Percentiles rank a stretch among this genome's conserved stretches.
These are phyloP conservation scores for Teunomyces atbi DNA, from an alignment of 805 yeast species.

Conservation along the genomic window DNA sequence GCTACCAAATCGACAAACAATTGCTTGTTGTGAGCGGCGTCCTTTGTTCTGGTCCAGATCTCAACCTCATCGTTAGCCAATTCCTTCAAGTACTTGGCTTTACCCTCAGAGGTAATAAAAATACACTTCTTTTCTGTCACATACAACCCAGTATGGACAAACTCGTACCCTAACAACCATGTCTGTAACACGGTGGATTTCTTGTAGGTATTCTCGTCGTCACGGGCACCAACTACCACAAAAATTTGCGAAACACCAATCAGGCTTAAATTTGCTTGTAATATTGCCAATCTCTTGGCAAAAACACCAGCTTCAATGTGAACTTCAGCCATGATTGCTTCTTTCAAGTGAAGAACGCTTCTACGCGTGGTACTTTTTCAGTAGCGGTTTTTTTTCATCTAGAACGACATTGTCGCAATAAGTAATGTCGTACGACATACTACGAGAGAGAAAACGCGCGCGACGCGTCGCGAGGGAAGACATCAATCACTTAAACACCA, in stretches of 20 bases:
- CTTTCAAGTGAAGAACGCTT: neutral
- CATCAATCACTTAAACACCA: neutral
- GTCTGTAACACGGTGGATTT: slow-evolving; percentile 83
- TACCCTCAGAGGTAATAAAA: slow-evolving; percentile 77
- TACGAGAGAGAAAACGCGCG: neutral
- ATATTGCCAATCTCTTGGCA: slow-evolving; percentile 48
- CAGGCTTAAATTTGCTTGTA: slow-evolving; percentile 34
- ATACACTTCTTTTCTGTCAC: slow-evolving; percentile 58
- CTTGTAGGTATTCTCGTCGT: slow-evolving; percentile 86
- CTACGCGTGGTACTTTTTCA: neutral
- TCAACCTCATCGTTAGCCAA: slow-evolving; percentile 47
- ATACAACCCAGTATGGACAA: slow-evolving; percentile 82
- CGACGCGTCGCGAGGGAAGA: slow-evolving; percentile 1
- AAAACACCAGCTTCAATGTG: slow-evolving; percentile 52
- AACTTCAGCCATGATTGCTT: slow-evolving; percentile 54
- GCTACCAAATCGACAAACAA: slow-evolving; percentile 59
- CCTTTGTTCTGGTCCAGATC: slow-evolving; percentile 79
- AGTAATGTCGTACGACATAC: neutral
- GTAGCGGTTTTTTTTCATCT: neutral
- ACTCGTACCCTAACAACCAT: slow-evolving; percentile 93
- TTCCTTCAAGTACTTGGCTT: slow-evolving; percentile 73
- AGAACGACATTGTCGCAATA: neutral
- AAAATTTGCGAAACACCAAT: slow-evolving; percentile 33
- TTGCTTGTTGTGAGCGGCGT: slow-evolving; percentile 67
- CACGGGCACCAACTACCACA: slow-evolving; percentile 78